Evolutionary conservation across 306 rosid species (phyloP), one percentile per base, ranked within the genome.

Genomic region (Sicyos baderoa): DNA sequence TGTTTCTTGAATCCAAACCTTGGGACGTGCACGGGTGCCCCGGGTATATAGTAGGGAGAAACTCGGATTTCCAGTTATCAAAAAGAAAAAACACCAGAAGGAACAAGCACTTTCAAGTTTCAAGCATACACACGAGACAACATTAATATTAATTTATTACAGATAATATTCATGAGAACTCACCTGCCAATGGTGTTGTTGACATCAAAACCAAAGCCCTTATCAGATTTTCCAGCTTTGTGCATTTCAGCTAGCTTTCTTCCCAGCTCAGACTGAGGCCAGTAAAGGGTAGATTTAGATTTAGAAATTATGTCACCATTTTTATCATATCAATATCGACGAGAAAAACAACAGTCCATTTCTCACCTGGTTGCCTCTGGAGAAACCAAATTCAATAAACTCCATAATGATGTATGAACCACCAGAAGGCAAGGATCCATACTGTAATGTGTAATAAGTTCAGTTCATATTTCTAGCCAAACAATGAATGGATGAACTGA

Each of bases 381-480:
- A 83, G 47, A 75, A 80, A 58, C 96, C 96, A 65, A 92, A 92
- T 76, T 87, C 89, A 22, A 89, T 82, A 78, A 83, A 92, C 64
- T 92, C 98, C 98, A 92, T 92, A 73, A 92, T 83, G 72, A 92
- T 89, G 87, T 76, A 89, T 54, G 98, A 92, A 69, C 98, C 96
- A 76, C 96, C 95, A 0, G 82, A 83, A 21, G 91, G 98, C 35
- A 92, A 80, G 13, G 93, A 70, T 70, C 98, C 98, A 61, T 87
- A 86, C 97, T 92, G 77, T 83, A 89, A 80, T 16, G 61, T 75
- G 72, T 61, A 74, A 56, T 19, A 77, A 57, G 79, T 70, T 54
- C 55, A 60, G 71, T 77, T 58, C 56, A 66, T 32, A 19, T 73
- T 75, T 58, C 35, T 51, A 67, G 63, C 44, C 57, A 58, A 51